These are phyloP conservation scores for Solanum chaucha DNA, from an alignment of 257 asterid species.

Conservation along the genomic window DNA sequence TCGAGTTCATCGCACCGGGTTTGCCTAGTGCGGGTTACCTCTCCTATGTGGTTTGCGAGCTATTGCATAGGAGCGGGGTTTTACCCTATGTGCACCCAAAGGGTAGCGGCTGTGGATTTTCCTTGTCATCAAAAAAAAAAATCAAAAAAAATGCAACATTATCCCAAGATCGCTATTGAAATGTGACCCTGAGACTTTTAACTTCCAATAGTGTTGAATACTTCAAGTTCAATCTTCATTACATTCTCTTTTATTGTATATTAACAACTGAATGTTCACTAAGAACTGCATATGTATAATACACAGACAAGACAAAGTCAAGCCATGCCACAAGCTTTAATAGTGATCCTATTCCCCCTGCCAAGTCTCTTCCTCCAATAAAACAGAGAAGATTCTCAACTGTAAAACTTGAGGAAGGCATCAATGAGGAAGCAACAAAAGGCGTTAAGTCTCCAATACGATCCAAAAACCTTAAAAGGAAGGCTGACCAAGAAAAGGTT, in stretches of 20 bases:
- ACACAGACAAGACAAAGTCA: constrained; percentile 39
- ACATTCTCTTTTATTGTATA: not conserved
- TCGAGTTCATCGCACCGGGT: too few species aligned
- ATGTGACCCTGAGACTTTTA: not conserved
- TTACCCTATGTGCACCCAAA: too few species aligned
- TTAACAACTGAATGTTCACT: not conserved
- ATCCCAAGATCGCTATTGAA: not conserved
- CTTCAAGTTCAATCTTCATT: not conserved
- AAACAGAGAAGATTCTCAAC: constrained; percentile 26
- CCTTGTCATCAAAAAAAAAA: too few species aligned
- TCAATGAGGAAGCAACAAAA: constrained; percentile 31
- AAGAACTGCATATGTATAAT: not conserved
- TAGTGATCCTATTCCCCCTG: constrained; percentile 10
- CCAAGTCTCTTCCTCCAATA: constrained; percentile 30
- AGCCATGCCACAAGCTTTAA: constrained; percentile 21
- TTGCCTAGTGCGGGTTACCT: too few species aligned
- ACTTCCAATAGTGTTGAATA: not conserved
- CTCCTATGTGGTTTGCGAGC: too few species aligned
- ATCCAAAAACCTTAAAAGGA: constrained; percentile 43
- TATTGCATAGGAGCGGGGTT: too few species aligned
- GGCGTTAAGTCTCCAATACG: constrained; percentile 30
- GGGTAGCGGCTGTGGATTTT: too few species aligned
- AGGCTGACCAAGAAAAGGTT: constrained; percentile 34
- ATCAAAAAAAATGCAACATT: not conserved
- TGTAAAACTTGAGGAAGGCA: constrained; percentile 23